Evolutionary conservation across 495 filamentous ascomycete species (phyloP).

Genomic region (Achaetomiella virescens): DNA sequence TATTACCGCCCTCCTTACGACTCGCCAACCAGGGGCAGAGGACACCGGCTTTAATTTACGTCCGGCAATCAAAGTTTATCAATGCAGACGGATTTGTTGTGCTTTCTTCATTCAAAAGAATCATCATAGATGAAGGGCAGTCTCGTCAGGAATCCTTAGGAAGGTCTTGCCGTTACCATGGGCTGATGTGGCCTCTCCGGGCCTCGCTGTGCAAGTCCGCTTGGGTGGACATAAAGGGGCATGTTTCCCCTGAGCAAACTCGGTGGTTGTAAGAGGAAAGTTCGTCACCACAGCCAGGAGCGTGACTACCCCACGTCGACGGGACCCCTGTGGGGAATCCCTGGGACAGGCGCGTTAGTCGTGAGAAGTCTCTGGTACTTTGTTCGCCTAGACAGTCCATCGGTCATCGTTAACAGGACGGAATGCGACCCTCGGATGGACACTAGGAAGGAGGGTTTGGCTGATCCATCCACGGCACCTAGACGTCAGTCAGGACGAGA

Average conservation of each 20-base stretch:
- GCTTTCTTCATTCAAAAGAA: slow-evolving; percentile 21
- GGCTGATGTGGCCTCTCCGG: background rate
- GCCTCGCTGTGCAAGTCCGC: background rate
- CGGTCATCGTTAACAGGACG: slow-evolving; percentile 5
- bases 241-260: slow-evolving; percentile 3
- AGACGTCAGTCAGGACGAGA: background rate
- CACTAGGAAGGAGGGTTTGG: background rate
- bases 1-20: background rate
- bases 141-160: background rate
- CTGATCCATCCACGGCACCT: background rate
- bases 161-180: background rate
- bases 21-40: slow-evolving; percentile 7
- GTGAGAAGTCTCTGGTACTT: slow-evolving; percentile 9
- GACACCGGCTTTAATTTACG: slow-evolving; percentile 14
- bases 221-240: slow-evolving; percentile 14
- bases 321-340: background rate
- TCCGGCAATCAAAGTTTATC: slow-evolving; percentile 21
- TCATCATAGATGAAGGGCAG: slow-evolving; percentile 15
- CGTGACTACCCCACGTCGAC: slow-evolving; percentile 9
- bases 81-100: slow-evolving; percentile 12
- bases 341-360: background rate
- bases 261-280: slow-evolving; percentile 21
- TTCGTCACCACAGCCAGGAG: slow-evolving; percentile 1
- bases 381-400: background rate
- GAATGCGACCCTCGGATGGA: slow-evolving; percentile 13